These are phyloP conservation scores for Pseudocercospora musae DNA, from an alignment of 2,329 filamentous ascomycete species.

Conservation along the genomic window DNA sequence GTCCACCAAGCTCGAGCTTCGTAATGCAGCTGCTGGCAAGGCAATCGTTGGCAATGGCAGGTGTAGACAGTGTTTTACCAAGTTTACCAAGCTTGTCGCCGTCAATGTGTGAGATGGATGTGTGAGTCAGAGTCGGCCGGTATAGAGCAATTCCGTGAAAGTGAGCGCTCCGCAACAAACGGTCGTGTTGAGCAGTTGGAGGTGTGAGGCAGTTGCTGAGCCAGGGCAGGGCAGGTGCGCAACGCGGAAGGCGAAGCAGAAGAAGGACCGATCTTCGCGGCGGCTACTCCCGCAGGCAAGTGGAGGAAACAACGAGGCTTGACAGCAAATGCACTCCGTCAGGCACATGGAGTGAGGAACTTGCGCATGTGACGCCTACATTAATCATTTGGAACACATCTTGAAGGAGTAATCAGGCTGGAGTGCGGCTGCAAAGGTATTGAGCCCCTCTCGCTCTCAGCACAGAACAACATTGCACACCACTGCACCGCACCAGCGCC, in stretches of 20 bases:
- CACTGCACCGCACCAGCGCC: neutral
- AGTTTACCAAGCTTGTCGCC: neutral
- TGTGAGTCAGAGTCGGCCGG: neutral
- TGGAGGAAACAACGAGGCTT: neutral
- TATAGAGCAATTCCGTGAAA: neutral
- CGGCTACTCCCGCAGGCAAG: neutral
- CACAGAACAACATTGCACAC: neutral
- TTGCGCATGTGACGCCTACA: neutral
- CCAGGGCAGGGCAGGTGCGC: neutral
- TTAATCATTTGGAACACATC: neutral
- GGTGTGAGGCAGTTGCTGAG: neutral
- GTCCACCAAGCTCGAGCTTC: neutral
- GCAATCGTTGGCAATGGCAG: neutral
- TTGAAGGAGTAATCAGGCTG: neutral
- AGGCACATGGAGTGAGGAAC: neutral
- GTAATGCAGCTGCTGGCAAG: constrained; percentile 1
- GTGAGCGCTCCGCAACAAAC: neutral
- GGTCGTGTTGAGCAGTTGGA: neutral
- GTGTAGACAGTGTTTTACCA: neutral
- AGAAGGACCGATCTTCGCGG: neutral
- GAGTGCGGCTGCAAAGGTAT: constrained; percentile 2
- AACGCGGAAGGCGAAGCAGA: neutral
- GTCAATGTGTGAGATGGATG: neutral
- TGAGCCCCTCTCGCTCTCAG: neutral
- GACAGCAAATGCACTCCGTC: neutral